Evolutionary conservation across 768 basidiomycete genomes (phyloP).

Genomic region (Boletus rufocinnamomeus): DNA sequence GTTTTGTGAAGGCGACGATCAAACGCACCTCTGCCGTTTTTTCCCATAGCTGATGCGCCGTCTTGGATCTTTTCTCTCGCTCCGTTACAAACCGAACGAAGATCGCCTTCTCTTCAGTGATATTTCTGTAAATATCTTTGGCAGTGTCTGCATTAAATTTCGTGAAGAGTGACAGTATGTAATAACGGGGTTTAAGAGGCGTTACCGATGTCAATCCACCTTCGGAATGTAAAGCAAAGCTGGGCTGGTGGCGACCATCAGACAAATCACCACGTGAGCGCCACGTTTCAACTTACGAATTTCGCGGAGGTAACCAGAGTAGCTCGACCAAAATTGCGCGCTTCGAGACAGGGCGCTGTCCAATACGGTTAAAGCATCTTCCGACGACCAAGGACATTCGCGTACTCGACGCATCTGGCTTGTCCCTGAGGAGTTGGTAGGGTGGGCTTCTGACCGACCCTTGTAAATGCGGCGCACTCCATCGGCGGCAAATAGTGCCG

Average conservation of each 20-base stretch:
- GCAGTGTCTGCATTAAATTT: constrained; percentile 51
- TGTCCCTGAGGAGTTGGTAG: constrained; percentile 29
- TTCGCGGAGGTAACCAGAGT: constrained; percentile 81
- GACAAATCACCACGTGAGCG: constrained; percentile 6
- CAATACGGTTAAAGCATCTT: constrained; percentile 3
- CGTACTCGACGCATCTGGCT: constrained; percentile 56
- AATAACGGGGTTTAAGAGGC: constrained; percentile 10
- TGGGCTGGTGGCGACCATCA: constrained; percentile 53
- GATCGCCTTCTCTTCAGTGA: constrained; percentile 56
- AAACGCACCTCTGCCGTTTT: constrained; percentile 27
- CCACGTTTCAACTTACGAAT: constrained; percentile 54
- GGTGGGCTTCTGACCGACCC: not conserved
- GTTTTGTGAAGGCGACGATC: constrained; percentile 3
- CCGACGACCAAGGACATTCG: constrained; percentile 1
- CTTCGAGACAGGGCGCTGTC: constrained; percentile 71
- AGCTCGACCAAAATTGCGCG: constrained; percentile 83
- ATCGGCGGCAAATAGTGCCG: constrained; percentile 65
- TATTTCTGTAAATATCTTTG: constrained; percentile 65
- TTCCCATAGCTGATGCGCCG: constrained; percentile 35
- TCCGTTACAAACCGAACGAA: constrained; percentile 48
- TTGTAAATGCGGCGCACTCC: constrained; percentile 50
- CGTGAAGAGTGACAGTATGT: constrained; percentile 5
- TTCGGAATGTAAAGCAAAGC: constrained; percentile 71
- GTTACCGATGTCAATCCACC: constrained; percentile 75
- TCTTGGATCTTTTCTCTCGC: constrained; percentile 43